phyloP scores from a whole-genome alignment of 345 rosid genomes.

The Gossypium thurberi region DNA sequence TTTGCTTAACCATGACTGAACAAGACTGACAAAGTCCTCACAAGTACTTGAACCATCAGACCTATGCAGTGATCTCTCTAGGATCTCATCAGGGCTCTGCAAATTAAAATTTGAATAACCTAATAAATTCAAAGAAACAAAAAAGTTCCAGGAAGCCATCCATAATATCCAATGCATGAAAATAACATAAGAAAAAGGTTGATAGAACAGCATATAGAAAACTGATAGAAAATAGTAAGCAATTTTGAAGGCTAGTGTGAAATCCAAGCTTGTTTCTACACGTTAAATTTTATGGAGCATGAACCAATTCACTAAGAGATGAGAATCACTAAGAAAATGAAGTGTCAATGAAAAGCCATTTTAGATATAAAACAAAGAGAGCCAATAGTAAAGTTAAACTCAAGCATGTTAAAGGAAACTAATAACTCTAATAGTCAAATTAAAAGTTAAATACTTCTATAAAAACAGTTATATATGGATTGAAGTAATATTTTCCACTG shows the following conservation, averaged over 20 bases:
- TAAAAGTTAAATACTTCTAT: background rate
- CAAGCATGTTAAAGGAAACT: constrained; percentile 1
- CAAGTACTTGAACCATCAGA: constrained; percentile 60
- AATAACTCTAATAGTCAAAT: background rate
- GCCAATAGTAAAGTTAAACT: background rate
- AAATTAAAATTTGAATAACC: constrained; percentile 13
- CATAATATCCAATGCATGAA: background rate
- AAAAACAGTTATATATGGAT: background rate
- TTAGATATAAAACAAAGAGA: background rate
- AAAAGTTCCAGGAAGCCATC: constrained; percentile 2
- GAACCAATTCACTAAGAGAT: constrained; percentile 1
- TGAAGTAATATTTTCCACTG: background rate
- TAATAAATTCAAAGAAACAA: background rate
- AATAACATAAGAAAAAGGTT: background rate
- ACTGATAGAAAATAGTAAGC: background rate
- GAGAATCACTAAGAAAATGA: background rate
- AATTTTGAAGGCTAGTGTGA: background rate
- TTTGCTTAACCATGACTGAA: constrained; percentile 68
- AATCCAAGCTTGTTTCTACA: constrained; percentile 4
- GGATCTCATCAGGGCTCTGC: constrained; percentile 86
- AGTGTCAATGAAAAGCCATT: background rate
- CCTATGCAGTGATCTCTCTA: constrained; percentile 51
- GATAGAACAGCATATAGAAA: background rate
- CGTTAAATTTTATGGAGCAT: background rate
- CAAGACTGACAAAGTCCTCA: constrained; percentile 80